Percentiles rank a stretch among this genome's conserved stretches.
These are phyloP conservation scores for Asterochloris sp. DNA, from an alignment of 139 green algal genomes.

Conservation along the genomic window DNA sequence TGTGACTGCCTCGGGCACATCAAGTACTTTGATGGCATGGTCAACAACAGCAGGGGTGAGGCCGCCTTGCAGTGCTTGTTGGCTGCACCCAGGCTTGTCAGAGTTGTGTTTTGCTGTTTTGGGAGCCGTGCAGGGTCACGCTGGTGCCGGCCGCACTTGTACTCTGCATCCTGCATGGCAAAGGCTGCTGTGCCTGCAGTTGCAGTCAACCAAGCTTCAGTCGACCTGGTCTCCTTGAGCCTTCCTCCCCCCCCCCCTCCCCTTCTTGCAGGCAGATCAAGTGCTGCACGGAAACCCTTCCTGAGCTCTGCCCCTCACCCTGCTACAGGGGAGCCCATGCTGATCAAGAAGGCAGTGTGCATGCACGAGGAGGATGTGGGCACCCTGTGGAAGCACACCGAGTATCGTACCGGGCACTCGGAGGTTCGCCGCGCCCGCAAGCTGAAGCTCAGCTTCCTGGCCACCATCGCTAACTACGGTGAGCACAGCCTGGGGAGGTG, in stretches of 20 bases:
- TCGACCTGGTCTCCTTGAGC: no score
- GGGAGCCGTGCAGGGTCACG: no score
- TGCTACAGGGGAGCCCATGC: conserved; percentile 38
- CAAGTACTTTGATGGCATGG: conserved; percentile 76
- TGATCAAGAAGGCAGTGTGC: conserved; percentile 77
- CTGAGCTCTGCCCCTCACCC: no score
- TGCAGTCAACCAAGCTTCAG: no score
- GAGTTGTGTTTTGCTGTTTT: no score
- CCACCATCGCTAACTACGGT: conserved; percentile 75
- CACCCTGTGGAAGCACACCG: conserved; percentile 85
- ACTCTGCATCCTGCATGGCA: no score
- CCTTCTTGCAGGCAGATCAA: no score
- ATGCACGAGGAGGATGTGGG: conserved; percentile 89
- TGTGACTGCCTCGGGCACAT: conserved; percentile 90
- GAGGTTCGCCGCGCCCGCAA: conserved; percentile 58
- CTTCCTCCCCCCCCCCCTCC: no score
- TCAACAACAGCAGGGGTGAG: conserved; percentile 64
- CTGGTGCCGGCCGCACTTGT: no score
- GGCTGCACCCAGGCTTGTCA: no score
- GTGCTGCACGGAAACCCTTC: no score
- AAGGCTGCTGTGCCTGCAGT: no score
- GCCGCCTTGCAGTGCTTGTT: background rate
- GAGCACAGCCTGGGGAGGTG: conserved; percentile 34
- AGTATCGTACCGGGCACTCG: conserved; percentile 53
- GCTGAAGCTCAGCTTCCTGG: conserved; percentile 75